Evolutionary conservation across 345 rosid species (phyloP).

Genomic region (Hibiscus trionum): DNA sequence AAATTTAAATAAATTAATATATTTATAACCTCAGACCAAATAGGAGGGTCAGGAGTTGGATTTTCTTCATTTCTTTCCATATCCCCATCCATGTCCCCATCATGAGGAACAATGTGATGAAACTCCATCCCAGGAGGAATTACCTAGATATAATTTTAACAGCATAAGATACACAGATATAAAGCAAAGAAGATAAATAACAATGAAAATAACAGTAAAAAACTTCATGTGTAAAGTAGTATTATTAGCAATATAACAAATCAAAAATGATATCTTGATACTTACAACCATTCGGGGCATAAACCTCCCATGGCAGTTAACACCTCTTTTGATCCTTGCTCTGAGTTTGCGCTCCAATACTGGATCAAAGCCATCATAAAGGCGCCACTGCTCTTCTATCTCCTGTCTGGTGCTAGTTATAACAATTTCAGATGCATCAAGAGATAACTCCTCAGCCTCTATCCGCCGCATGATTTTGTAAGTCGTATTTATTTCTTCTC

Average conservation of each 20-base stretch:
- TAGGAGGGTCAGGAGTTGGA: constrained; percentile 61
- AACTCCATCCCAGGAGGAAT: constrained; percentile 99
- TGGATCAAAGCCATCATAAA: constrained; percentile 77
- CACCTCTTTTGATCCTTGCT: constrained; percentile 66
- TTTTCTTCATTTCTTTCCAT: constrained; percentile 44
- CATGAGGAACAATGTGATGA: constrained; percentile 66
- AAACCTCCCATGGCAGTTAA: constrained; percentile 65
- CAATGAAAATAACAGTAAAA: background rate
- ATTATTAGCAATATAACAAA: background rate
- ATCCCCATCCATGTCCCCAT: constrained; percentile 68
- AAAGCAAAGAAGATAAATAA: background rate
- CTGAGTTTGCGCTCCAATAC: constrained; percentile 60
- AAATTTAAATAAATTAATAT: background rate
- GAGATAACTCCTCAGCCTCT: constrained; percentile 67
- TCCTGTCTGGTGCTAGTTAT: constrained; percentile 75
- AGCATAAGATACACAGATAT: background rate
- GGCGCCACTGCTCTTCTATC: constrained; percentile 70
- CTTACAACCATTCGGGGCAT: constrained; percentile 77
- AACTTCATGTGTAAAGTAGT: background rate
- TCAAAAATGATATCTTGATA: constrained; percentile 18
- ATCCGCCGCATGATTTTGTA: constrained; percentile 72
- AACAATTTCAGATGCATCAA: constrained; percentile 66
- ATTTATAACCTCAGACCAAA: constrained; percentile 70
- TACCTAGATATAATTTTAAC: constrained; percentile 32
- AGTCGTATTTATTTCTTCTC: constrained; percentile 52